phyloP scores from a whole-genome alignment of 1,139 yeast genomes.

The Oligophagozyma castellii region DNA sequence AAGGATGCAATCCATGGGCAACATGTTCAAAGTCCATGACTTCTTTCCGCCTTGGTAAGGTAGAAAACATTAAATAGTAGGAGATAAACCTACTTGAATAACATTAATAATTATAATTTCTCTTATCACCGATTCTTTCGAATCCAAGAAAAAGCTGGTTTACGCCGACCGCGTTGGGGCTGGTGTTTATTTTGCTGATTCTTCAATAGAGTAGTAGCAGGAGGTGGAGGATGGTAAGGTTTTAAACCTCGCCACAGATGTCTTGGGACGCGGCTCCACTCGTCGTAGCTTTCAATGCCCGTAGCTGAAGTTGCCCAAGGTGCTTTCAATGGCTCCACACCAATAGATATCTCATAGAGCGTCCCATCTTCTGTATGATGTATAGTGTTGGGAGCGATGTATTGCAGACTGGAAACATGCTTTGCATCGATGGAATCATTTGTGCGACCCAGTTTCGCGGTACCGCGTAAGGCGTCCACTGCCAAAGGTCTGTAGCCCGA shows the following conservation, averaged over 20 bases:
- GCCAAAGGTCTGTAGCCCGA: constrained; percentile 25
- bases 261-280: constrained; percentile 24
- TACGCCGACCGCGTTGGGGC: constrained; percentile 2
- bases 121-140: constrained; percentile 7
- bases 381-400: too few species aligned
- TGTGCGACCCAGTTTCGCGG: too few species aligned
- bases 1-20: constrained; percentile 19
- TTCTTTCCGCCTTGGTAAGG: neutral
- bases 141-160: constrained; percentile 1
- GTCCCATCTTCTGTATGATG: too few species aligned
- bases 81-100: too few species aligned
- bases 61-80: too few species aligned
- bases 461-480: too few species aligned
- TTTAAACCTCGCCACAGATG: constrained; percentile 15
- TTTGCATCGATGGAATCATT: too few species aligned
- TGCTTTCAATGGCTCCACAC: constrained; percentile 16
- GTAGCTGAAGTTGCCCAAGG: constrained; percentile 23
- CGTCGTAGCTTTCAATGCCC: constrained; percentile 21
- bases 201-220: constrained; percentile 1
- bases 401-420: too few species aligned
- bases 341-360: constrained; percentile 22
- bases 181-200: constrained; percentile 5
- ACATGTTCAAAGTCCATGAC: constrained; percentile 23
- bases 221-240: constrained; percentile 13
- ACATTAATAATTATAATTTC: too few species aligned